Evolutionary conservation across 768 basidiomycete genomes (phyloP).

Genomic region (Phaffia australis): DNA sequence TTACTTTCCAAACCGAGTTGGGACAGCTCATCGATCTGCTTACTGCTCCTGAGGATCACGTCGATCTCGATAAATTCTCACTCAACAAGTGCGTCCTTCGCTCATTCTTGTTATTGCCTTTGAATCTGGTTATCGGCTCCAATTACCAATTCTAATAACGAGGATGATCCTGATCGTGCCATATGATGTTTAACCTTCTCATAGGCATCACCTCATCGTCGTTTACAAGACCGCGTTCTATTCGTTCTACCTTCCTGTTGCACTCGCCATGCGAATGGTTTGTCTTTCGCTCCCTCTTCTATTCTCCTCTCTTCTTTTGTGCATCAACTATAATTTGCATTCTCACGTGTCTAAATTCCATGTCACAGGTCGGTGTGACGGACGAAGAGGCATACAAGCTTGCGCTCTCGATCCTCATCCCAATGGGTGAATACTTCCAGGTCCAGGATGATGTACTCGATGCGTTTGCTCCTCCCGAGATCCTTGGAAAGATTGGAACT

Average conservation of each 20-base stretch:
- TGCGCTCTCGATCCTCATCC: constrained; percentile 71
- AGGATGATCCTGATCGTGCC: background rate
- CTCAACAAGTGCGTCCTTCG: constrained; percentile 55
- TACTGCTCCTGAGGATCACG: constrained; percentile 80
- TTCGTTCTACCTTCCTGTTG: constrained; percentile 97
- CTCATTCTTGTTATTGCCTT: background rate
- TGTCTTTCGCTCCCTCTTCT: constrained; percentile 7
- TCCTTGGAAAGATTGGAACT: constrained; percentile 92
- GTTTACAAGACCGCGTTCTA: constrained; percentile 97
- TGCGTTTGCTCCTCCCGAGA: constrained; percentile 75
- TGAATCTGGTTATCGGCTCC: background rate
- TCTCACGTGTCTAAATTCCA: constrained; percentile 31
- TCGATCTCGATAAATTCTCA: constrained; percentile 81
- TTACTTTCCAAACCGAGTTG: constrained; percentile 81
- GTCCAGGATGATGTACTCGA: constrained; percentile 96
- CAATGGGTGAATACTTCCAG: constrained; percentile 97
- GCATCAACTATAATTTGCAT: background rate
- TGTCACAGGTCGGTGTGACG: constrained; percentile 37
- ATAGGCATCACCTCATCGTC: constrained; percentile 80
- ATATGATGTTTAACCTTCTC: background rate
- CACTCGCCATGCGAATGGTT: constrained; percentile 72
- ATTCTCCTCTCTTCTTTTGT: background rate
- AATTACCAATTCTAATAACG: too few relatives aligned
- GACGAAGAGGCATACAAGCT: constrained; percentile 54
- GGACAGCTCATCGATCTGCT: constrained; percentile 93